phyloP scores from a whole-genome alignment of 73 alveolate genomes.

The Paraurostyla sp. region DNA sequence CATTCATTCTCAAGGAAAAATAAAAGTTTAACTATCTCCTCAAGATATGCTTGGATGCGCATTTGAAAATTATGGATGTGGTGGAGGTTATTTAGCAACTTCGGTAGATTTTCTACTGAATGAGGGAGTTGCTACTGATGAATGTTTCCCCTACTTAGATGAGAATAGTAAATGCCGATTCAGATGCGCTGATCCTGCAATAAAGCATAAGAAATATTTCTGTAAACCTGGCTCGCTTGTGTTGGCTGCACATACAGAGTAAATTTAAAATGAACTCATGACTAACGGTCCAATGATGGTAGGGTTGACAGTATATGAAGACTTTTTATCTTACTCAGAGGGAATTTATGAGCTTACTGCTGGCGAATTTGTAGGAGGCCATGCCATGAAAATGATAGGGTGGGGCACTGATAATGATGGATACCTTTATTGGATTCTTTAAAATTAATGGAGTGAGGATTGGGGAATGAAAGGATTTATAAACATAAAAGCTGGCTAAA shows the following conservation, averaged over 20 bases:
- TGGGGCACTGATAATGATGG: slow-evolving; percentile 72
- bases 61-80: slow-evolving; percentile 72
- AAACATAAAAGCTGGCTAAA: slow-evolving; percentile 51
- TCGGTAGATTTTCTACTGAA: slow-evolving; percentile 54
- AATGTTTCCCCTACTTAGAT: slow-evolving; percentile 68
- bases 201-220: slow-evolving; percentile 7
- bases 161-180: slow-evolving; percentile 23
- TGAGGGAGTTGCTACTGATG: slow-evolving; percentile 68
- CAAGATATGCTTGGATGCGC: slow-evolving; percentile 77
- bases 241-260: not conserved
- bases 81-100: slow-evolving; percentile 72
- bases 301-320: slow-evolving; percentile 70
- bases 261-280: slow-evolving; percentile 39
- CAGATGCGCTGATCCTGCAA: not conserved
- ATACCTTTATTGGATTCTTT: slow-evolving; percentile 68
- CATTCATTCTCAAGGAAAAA: slow-evolving; percentile 76
- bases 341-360: slow-evolving; percentile 69
- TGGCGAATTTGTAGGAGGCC: slow-evolving; percentile 67
- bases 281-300: slow-evolving; percentile 78
- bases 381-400: slow-evolving; percentile 77
- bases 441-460: slow-evolving; percentile 71
- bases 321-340: slow-evolving; percentile 59
- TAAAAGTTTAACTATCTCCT: slow-evolving; percentile 75
- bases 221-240: slow-evolving; percentile 63
- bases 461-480: slow-evolving; percentile 74